Evolutionary conservation across 345 rosid species (phyloP), one percentile per base, ranked within the genome.

Genomic region (Abelmoschus esculentus): DNA sequence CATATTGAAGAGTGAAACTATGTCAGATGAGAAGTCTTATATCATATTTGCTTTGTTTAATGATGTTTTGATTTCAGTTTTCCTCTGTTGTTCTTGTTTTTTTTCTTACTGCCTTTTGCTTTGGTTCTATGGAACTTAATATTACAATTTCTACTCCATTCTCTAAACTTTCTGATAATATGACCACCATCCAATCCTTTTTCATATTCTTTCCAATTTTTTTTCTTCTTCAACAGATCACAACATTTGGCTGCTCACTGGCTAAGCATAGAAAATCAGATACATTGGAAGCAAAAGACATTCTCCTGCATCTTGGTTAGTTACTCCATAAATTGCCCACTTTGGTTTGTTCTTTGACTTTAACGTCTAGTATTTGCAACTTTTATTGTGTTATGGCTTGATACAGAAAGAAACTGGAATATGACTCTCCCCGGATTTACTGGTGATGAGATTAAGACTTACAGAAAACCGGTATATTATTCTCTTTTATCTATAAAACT

Each of bases 201-300:
- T 18, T 54, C 18, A 12, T 34, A 6, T 17, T 53, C 3, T 0
- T 54, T 54, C 56, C 26, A 5, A 19, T 22, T 11, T 36, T 11
- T 36, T 28, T 12, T 47, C n/a, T 17, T 13, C 67, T 67, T 53
- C 50, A 72, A 56, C 86, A 91, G 99, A 87, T 95, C 73, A 91
- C 97, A 58, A 78, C 96, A 26, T 95, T 95, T 79, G 93, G 99
- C 61, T 95, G 99, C 88, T 86, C 93, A 60, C 82, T 95, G 75
- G 99, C 99, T 59, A 95, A 91, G 82, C 99, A 91, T 84, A 80
- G 97, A 62, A 95, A 91, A 79, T 95, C 99, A 40, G 88, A 88
- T 66, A 85, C 86, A 46, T 79, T 95, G 82, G 99, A 95, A 84
- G 96, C 96, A 69, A 95, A 91, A 80, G 99, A 95, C 79, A 87